Evolutionary conservation across 2,329 filamentous ascomycete genomes (phyloP).

Genomic region (Thielaviopsis musarum): DNA sequence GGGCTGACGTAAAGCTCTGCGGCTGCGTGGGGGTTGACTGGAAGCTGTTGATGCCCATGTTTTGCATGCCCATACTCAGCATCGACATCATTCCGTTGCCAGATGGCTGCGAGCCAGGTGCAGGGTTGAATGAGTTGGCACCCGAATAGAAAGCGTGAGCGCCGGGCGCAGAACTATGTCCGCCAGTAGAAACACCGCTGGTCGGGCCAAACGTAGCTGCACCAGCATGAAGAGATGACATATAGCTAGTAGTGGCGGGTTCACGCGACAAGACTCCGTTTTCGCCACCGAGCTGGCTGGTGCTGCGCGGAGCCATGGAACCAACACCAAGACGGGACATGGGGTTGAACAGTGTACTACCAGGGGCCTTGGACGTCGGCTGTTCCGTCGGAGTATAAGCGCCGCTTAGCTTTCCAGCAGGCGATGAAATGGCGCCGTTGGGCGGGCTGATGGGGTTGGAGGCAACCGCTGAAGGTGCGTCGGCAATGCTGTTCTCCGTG

Average conservation of each 20-base stretch:
- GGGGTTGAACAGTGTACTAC: constrained; percentile 6
- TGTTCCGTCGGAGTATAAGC: constrained; percentile 2
- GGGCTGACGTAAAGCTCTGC: background rate
- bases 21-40: constrained; percentile 17
- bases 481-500: constrained; percentile 22
- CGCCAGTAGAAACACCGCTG: constrained; percentile 13
- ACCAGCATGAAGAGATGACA: constrained; percentile 48
- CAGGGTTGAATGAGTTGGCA: constrained; percentile 17
- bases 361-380: background rate
- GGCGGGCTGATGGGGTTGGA: constrained; percentile 10
- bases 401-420: constrained; percentile 6
- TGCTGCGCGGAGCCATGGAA: constrained; percentile 4
- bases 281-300: constrained; percentile 5
- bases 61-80: constrained; percentile 47
- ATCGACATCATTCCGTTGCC: constrained; percentile 30
- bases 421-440: constrained; percentile 8
- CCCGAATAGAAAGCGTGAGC: constrained; percentile 20
- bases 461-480: background rate
- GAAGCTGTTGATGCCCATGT: constrained; percentile 25
- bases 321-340: constrained; percentile 6
- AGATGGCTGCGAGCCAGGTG: constrained; percentile 14
- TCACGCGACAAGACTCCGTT: constrained; percentile 4
- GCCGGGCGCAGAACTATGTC: constrained; percentile 13
- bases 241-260: constrained; percentile 17
- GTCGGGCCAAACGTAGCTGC: constrained; percentile 63